Evolutionary conservation across 371 early-diverging fungal genomes (phyloP), one percentile per base, ranked within the genome.

Genomic region (Chytridium lagenaria): DNA sequence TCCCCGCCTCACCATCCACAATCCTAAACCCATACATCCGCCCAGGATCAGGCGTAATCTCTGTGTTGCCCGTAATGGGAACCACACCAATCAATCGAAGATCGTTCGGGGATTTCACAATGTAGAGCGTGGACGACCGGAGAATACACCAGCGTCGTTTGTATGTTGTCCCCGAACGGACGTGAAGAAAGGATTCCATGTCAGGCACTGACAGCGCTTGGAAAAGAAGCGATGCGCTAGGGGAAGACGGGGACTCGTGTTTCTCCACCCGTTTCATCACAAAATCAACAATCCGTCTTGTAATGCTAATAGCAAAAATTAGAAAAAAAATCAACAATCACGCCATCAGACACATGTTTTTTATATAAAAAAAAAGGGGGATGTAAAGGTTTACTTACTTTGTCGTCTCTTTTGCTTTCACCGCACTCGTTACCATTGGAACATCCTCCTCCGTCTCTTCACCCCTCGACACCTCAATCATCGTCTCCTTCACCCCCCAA

Each of bases 151-250:
- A 69, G 16, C 70, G 33, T 3, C 19, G 34, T 22, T 69, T 55
- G 39, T 40, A 69, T 5, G 31, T 33, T 28, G 38, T 36, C n/a
- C 33, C 70, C 2, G 59, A 22, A 33, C 59, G 57, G 37, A 69
- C 70, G 33, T 69, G 40, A 23, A 69, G 59, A 31, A 44, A 69
- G 36, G 70, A 59, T 39, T 69, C 70, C 28, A 69, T 69, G 36
- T 69, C 70, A 28, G 70, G 70, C 28, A 69, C 64, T 1, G 59
- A 36, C 5, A 69, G 61, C 22, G 28, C 30, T 31, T 69, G 31
- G 5, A 69, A 44, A 12, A 59, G 63, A 26, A 55, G 23, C 5
- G 55, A 55, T 10, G 55, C 23, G 30, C 26, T 26, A 10, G 16
- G 5, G 30, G 19, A 10, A 26, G 30, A 16, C 16, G 55, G 55